phyloP scores from a whole-genome alignment of 1,284 basidiomycete species.

The Lignosus rhinocerotis region DNA sequence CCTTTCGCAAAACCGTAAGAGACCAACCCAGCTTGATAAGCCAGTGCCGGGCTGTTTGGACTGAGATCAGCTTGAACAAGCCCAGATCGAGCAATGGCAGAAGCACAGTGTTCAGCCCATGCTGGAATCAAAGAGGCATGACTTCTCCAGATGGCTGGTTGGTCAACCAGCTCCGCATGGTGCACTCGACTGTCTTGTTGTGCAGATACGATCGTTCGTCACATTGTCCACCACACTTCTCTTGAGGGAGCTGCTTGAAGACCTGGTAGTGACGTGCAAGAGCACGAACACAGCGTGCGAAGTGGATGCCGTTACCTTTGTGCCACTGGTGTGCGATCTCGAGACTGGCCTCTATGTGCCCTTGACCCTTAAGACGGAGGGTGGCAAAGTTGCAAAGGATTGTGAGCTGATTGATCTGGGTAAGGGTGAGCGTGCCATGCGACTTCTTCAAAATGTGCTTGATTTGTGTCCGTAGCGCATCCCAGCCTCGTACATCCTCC shows the following conservation, averaged over 20 bases:
- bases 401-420: constrained; percentile 35
- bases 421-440: constrained; percentile 20
- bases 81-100: constrained; percentile 32
- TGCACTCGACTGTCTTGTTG: constrained; percentile 31
- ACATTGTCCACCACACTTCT: constrained; percentile 31
- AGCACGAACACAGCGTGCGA: constrained; percentile 32
- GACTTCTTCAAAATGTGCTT: constrained; percentile 44
- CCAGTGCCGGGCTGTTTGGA: constrained; percentile 35
- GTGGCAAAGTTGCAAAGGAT: constrained; percentile 39
- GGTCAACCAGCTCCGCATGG: constrained; percentile 26
- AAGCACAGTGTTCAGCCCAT: constrained; percentile 30
- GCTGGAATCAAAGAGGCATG: constrained; percentile 30
- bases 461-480: constrained; percentile 24
- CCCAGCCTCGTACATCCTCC: neutral
- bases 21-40: constrained; percentile 30
- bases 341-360: constrained; percentile 32
- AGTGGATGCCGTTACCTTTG: constrained; percentile 27
- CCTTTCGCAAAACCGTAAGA: constrained; percentile 24
- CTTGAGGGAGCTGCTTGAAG: constrained; percentile 37
- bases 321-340: constrained; percentile 39
- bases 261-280: constrained; percentile 40
- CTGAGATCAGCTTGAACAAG: constrained; percentile 21
- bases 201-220: constrained; percentile 26
- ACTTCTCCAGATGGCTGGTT: constrained; percentile 29
- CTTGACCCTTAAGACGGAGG: constrained; percentile 33